Base-by-base conservation (phyloP, 1,139 yeast species). In the Geotrichum carabidarum region DNA sequence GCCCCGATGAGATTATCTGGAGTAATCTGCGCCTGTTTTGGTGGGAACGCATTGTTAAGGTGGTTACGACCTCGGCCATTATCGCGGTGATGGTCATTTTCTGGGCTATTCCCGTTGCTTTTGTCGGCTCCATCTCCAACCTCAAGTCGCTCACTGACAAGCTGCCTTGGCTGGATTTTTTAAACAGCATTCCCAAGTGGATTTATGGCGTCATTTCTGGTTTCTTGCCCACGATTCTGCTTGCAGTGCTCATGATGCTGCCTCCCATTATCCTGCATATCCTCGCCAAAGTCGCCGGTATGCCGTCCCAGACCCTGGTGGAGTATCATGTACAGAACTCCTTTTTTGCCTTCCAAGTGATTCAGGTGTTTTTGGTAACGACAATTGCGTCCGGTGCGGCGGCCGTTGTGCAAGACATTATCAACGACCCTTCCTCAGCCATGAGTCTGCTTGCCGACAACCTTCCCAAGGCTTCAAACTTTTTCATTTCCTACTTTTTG, bases 81-180 rank as follows among this genome's bases (percentile, higher is more conserved):
- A 78, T 89, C 60, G 67, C 75, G 43, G 72, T 68, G 4, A 70
- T 85, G 66, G 80, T 89, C 59, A 78, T 91, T 55, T 85, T 90
- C 68, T 93, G 98, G 98, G 80, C 96, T 57, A 78, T 90, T 64
- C 98, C 98, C 15, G 97, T 91, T 52, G 96, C 97, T 1, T 88
- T 89, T 69, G 96, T 93, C 55, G 98, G 98, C 83, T 76, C 84
- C 65, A 80, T 93, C 61, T 90, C 98, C 22, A 91, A 91, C 72
- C 79, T 93, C 63, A 82, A 85, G 60, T 79, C 78, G 63, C 76
- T 90, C 69, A 86, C 84, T 41, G 75, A 80, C 51, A 82, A 80
- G 60, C 76, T 90, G 50, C 86, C 74, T 18, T 90, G 85, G 77
- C 78, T 91, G 63, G 68, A 73, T 32, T 91, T 87, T 69, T 79